Evolutionary conservation across 805 yeast genomes (phyloP).

Genomic region (Kuraishia borneana): DNA sequence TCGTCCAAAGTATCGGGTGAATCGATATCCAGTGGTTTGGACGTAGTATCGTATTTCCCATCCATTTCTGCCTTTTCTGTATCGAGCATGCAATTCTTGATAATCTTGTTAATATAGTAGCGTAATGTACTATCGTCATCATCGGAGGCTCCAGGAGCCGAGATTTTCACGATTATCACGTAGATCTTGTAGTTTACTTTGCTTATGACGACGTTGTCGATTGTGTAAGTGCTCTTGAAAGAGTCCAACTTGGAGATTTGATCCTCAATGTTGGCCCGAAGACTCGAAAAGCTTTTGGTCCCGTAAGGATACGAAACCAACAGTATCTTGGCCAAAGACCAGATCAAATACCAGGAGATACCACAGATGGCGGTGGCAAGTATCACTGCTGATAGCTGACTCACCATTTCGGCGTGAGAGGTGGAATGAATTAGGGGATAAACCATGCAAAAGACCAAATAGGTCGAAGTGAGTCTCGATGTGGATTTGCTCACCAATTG

Average conservation of each 20-base stretch:
- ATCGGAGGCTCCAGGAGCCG: conserved; percentile 59
- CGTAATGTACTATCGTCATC: conserved; percentile 55
- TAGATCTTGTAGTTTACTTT: conserved; percentile 53
- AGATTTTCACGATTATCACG: conserved; percentile 42
- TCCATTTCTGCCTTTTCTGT: not conserved
- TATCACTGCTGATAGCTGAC: conserved; percentile 13
- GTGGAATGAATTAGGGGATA: conserved; percentile 14
- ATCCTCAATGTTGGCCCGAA: conserved; percentile 29
- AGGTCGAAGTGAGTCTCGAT: conserved; percentile 28
- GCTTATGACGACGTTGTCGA: conserved; percentile 41
- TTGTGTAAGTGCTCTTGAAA: conserved; percentile 36
- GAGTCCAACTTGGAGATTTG: conserved; percentile 34
- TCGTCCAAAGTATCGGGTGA: conserved; percentile 16
- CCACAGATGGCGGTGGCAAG: conserved; percentile 13
- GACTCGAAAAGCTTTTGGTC: conserved; percentile 22
- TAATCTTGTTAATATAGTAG: conserved; percentile 32
- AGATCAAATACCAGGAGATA: conserved; percentile 27
- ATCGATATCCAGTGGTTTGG: conserved; percentile 12
- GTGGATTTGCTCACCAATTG: conserved; percentile 25
- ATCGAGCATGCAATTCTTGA: conserved; percentile 14
- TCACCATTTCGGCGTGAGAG: conserved; percentile 9
- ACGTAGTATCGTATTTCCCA: not conserved
- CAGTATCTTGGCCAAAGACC: conserved; percentile 38
- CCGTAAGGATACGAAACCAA: conserved; percentile 41
- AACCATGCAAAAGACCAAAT: conserved; percentile 17